A percentile compares a stretch with the other conserved stretches of the same genome.
Evolutionary conservation across 202 grass and related monocot genomes (phyloP).

Genomic region (Miscanthus sacchariflorus): DNA sequence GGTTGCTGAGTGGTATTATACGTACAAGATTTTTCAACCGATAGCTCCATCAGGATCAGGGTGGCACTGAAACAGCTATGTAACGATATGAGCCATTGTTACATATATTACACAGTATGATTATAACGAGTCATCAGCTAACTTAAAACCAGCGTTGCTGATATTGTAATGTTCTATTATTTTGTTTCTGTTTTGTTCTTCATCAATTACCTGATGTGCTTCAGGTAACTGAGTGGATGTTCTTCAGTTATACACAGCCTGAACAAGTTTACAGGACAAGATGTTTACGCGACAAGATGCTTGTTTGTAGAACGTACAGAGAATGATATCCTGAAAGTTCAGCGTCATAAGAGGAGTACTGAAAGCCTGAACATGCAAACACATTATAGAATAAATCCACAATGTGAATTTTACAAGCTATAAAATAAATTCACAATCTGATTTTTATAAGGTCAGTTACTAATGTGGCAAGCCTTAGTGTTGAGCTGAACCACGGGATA

Average conservation of each 20-base stretch:
- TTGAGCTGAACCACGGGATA: no score
- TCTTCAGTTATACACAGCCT: neutral
- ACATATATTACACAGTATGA: constrained; percentile 10
- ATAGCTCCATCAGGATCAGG: neutral
- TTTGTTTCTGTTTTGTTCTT: neutral
- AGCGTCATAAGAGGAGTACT: neutral
- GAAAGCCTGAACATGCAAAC: neutral
- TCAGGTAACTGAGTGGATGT: neutral
- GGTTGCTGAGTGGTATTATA: constrained; percentile 34
- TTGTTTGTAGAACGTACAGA: neutral
- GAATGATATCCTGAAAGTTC: neutral
- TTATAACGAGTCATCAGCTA: constrained; percentile 15
- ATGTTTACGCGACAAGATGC: neutral
- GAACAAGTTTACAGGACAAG: neutral
- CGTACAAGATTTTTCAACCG: constrained; percentile 20
- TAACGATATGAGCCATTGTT: constrained; percentile 8
- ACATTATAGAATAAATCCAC: neutral
- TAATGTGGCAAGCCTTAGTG: no score
- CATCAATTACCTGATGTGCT: neutral
- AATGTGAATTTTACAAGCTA: neutral
- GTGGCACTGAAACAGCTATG: constrained; percentile 16
- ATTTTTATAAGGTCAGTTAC: no score
- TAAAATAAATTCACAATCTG: neutral
- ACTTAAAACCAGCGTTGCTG: neutral
- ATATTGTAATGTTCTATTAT: neutral